Conservation (phyloP, 1,139 yeast species). For the Protomyces inouyei region DNA sequence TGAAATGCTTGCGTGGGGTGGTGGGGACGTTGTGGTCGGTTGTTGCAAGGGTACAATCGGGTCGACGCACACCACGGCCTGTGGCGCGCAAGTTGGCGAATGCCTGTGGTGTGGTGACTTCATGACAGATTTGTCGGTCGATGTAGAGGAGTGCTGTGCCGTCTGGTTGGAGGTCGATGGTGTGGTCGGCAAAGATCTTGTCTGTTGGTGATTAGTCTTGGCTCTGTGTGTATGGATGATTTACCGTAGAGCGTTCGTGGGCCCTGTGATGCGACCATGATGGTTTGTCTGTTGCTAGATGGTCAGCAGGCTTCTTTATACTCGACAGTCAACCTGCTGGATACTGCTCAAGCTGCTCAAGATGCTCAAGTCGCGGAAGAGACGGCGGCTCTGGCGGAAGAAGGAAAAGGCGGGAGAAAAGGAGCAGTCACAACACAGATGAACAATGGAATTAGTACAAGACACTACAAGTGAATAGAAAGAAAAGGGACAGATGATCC, state of each 20-base stretch:
- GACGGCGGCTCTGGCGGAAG: not conserved
- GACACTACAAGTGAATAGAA: too few relatives aligned
- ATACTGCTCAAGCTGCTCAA: not conserved
- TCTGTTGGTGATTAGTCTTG: constrained; percentile 42
- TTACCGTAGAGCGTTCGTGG: not conserved
- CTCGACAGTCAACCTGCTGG: not conserved
- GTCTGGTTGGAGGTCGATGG: constrained; percentile 81
- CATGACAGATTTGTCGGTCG: constrained; percentile 95
- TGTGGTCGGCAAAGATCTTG: constrained; percentile 90
- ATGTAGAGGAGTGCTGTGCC: constrained; percentile 83
- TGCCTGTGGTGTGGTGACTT: constrained; percentile 98
- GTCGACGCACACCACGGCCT: constrained; percentile 80
- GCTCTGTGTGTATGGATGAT: not conserved
- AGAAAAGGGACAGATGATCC: too few relatives aligned
- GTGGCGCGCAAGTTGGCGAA: constrained; percentile 90
- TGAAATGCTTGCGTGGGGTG: constrained; percentile 68
- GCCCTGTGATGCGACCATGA: not conserved
- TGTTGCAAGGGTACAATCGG: constrained; percentile 92
- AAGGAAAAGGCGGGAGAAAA: not conserved
- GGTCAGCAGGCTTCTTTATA: not conserved
- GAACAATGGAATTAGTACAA: too few relatives aligned
- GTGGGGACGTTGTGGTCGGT: constrained; percentile 98
- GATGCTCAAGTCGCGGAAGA: not conserved
- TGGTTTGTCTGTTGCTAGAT: not conserved
- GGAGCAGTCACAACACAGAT: too few relatives aligned